phyloP scores from a whole-genome alignment of 2,329 filamentous ascomycete species.

The Diatrype stigma region DNA sequence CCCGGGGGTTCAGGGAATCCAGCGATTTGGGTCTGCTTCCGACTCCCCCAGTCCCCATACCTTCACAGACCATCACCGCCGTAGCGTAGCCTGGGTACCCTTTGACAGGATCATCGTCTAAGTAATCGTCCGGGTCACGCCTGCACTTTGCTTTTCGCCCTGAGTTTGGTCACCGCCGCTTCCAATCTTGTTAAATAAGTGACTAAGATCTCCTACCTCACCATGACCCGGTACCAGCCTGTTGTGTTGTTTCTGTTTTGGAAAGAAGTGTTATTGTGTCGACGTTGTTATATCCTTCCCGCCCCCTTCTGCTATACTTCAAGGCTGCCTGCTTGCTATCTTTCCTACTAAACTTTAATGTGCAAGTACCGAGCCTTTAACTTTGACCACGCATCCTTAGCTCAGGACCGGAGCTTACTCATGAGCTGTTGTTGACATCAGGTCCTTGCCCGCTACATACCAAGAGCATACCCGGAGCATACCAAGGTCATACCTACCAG shows the following conservation, averaged over 20 bases:
- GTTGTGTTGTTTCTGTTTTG: not conserved
- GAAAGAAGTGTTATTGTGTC: not conserved
- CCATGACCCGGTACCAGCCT: conserved; percentile 16
- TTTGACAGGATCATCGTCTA: conserved; percentile 6
- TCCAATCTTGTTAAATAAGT: conserved; percentile 28
- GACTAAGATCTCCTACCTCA: conserved; percentile 27
- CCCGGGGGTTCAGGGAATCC: not conserved
- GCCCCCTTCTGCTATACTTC: not conserved
- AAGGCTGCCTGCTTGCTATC: too few relatives aligned
- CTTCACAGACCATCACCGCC: not conserved
- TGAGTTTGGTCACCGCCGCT: conserved; percentile 29
- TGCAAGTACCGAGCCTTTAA: not conserved
- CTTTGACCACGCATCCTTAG: not conserved
- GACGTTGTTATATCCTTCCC: not conserved
- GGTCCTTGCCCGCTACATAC: too few relatives aligned
- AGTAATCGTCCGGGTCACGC: conserved; percentile 19
- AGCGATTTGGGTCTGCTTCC: conserved; percentile 1
- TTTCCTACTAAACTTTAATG: not conserved
- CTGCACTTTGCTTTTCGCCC: conserved; percentile 25
- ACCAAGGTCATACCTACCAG: too few relatives aligned
- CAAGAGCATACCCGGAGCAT: too few relatives aligned
- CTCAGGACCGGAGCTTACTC: not conserved
- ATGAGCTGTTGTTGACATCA: too few relatives aligned
- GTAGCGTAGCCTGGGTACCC: conserved; percentile 2
- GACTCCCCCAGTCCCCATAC: conserved; percentile 1